phyloP scores from a whole-genome alignment of 2,329 filamentous ascomycete species.

The Exophiala sp. region DNA sequence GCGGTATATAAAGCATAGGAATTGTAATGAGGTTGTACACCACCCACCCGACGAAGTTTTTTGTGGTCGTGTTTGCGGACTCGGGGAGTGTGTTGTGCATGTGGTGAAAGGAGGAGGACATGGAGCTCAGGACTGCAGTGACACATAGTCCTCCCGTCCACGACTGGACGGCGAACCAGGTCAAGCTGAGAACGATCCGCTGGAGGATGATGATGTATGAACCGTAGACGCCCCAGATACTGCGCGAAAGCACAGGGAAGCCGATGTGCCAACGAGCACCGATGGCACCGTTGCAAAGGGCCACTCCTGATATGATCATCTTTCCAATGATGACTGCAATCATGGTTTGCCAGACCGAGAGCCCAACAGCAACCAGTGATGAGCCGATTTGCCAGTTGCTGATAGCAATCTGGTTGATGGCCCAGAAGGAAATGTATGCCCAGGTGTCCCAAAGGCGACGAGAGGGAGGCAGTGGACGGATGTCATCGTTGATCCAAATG shows the following conservation, averaged over 20 bases:
- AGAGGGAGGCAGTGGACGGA: slow-evolving; percentile 36
- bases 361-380: slow-evolving; percentile 44
- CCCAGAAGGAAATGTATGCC: slow-evolving; percentile 21
- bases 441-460: slow-evolving; percentile 35
- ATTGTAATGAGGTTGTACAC: slow-evolving; percentile 32
- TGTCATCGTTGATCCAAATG: slow-evolving; percentile 38
- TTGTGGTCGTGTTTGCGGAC: slow-evolving; percentile 34
- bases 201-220: slow-evolving; percentile 38
- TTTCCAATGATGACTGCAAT: slow-evolving; percentile 40
- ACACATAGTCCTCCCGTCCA: slow-evolving; percentile 37
- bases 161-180: slow-evolving; percentile 36
- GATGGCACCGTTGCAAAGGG: slow-evolving; percentile 43
- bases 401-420: slow-evolving; percentile 38
- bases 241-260: slow-evolving; percentile 46
- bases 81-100: slow-evolving; percentile 36
- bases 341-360: slow-evolving; percentile 90
- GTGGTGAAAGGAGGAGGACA: slow-evolving; percentile 34
- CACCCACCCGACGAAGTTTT: slow-evolving; percentile 33
- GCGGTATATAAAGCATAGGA: slow-evolving; percentile 42
- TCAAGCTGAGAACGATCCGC: slow-evolving; percentile 38
- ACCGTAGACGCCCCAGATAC: slow-evolving; percentile 46
- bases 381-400: slow-evolving; percentile 32
- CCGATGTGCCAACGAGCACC: slow-evolving; percentile 41
- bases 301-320: slow-evolving; percentile 36
- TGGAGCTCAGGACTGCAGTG: slow-evolving; percentile 31